Base-by-base conservation (phyloP, 176 grass and related monocot species). In the Avena insularis region DNA sequence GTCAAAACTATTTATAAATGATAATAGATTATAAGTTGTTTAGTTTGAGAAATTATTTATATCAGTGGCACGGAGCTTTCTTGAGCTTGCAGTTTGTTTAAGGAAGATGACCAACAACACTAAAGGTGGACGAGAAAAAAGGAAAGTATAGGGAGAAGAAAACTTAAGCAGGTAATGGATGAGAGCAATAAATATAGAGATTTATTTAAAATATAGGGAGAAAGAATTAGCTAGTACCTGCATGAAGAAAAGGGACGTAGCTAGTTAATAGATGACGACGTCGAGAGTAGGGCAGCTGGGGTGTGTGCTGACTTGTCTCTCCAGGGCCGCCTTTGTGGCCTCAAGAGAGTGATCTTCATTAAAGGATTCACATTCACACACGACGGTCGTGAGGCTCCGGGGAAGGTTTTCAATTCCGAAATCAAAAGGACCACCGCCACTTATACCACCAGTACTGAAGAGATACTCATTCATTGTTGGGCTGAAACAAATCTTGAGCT, bases 351-450 rank as follows among this genome's bases (percentile, higher is more conserved):
- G 15, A 35, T 35, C 64, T 36, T 31, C 29, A 67, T 19, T 7
- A 67, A 35, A 67, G 8, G 65, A 38, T 16, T 36, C 6, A 38
- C 65, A 69, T 17, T 69, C 31, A 38, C 65, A 69, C 35, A 69
- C 36, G 17, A 71, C 35, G 8, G 67, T 71, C 33, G 4, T 43
- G 67, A 71, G 67, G 35, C 31, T 69, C 2, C 16, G 20, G 33
- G 67, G 67, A 8, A 71, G 67, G 67, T 71, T 71, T 9, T 19
- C 67, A 17, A 71, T 71, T 43, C 67, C 67, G 67, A 71, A 71
- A 71, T 71, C 67, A 43, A 20, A 43, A 71, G 67, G 65, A 69
- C 31, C 65, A 69, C 29, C 35, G 36, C 65, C 65, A 38, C 31
- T 69, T 69, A 69, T 14, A 36, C 31, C 33, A 69, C 65, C 65